Conservation (phyloP, 2,329 filamentous ascomycete genomes). For the Monilinia fructigena region DNA sequence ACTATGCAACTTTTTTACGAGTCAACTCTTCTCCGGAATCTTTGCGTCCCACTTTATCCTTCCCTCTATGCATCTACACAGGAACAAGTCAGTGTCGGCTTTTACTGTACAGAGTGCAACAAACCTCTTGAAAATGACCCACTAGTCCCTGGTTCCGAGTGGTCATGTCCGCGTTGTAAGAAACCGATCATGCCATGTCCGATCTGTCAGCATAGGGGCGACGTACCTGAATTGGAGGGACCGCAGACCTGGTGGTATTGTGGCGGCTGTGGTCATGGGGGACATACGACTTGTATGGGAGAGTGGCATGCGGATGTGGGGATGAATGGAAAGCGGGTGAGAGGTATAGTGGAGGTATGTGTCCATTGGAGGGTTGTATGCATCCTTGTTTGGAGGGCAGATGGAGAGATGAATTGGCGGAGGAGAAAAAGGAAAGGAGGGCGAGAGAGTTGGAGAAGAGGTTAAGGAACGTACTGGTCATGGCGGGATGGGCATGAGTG, state of each 20-base stretch:
- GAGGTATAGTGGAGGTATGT: slow-evolving; percentile 51
- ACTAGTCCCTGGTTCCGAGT: slow-evolving; percentile 43
- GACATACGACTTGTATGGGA: slow-evolving; percentile 59
- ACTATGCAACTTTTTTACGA: slow-evolving; percentile 59
- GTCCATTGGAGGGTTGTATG: slow-evolving; percentile 63
- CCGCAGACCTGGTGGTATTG: slow-evolving; percentile 58
- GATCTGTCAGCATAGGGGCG: slow-evolving; percentile 52
- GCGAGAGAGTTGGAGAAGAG: slow-evolving; percentile 50
- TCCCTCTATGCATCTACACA: slow-evolving; percentile 55
- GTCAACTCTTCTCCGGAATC: slow-evolving; percentile 59
- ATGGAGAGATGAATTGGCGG: slow-evolving; percentile 49
- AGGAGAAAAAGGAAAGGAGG: slow-evolving; percentile 36
- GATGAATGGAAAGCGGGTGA: slow-evolving; percentile 41
- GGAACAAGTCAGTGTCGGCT: slow-evolving; percentile 53
- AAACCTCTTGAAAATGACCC: slow-evolving; percentile 50
- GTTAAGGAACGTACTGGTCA: slow-evolving; percentile 32
- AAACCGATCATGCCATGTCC: slow-evolving; percentile 56
- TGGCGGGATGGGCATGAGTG: not conserved
- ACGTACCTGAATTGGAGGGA: not conserved
- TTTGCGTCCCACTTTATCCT: slow-evolving; percentile 55
- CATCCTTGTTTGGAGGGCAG: slow-evolving; percentile 60
- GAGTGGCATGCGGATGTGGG: slow-evolving; percentile 52
- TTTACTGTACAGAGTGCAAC: slow-evolving; percentile 55
- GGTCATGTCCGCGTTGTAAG: slow-evolving; percentile 61
- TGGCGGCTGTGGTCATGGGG: slow-evolving; percentile 60